Base-by-base conservation (phyloP, 192 early-diverging fungal species). In the Chytriomyces sp. region DNA sequence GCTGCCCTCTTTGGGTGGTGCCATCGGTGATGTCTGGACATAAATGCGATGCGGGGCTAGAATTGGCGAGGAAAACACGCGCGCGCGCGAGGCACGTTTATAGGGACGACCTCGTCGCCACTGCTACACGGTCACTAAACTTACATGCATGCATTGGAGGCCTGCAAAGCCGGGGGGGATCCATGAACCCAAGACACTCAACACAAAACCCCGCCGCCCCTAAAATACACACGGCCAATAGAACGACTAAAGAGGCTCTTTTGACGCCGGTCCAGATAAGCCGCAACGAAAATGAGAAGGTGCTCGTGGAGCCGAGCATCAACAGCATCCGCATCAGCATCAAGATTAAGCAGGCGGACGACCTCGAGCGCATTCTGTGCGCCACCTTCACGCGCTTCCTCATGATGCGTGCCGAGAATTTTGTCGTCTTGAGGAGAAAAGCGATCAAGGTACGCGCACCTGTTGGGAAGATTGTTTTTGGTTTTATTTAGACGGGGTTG, bases 331-430 rank as follows among this genome's bases (percentile, higher is more conserved):
- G 96, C 55, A 82, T 99, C 66, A 91, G 89, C 75, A 99, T 99
- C 72, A 91, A 91, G 31, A 95, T 99, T 78, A 99, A 99, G 79
- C 95, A 99, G 82, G 94, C 94, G 3, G 95, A 99, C 82, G 96
- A 99, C 52, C 93, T 96, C 59, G 96, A 99, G 76, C 82, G 91
- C 22, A 93, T 99, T 61, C 71, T 99, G 69, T 92, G 91, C 59
- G 94, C 97, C 85, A 94, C 96, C 79, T 96, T 99, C 70, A 95
- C 95, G n/a, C 88, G 96, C 44, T 99, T 99, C 84, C 78, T 99
- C 81, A 99, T 93, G 91, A 86, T 94, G 86, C 88, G 96, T 52
- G 96, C 96, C 22, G 96, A 99, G 74, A 94, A 85, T 84, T 99
- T 99, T 88, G 85, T 95, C 36, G 92, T 99, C 73, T 82, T 99